Evolutionary conservation across 2,329 filamentous ascomycete genomes (phyloP).

Genomic region (Dactylonectria macrodidyma): DNA sequence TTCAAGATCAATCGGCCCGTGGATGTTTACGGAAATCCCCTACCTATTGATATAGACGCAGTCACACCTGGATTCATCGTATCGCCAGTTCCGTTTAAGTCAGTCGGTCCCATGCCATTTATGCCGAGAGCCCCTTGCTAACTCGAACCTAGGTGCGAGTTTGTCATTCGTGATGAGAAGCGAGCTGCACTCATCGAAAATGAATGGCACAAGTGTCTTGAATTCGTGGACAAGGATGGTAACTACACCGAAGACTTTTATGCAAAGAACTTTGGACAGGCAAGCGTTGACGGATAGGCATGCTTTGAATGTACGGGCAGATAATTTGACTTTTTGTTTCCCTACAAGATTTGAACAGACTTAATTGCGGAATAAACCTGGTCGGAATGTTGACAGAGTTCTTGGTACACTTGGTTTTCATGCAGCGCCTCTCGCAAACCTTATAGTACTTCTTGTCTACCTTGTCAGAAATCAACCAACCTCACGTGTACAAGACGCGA

Average conservation of each 20-base stretch:
- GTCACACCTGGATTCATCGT: conserved; percentile 19
- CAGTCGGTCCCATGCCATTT: background rate
- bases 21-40: background rate
- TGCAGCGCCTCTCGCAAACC: too few relatives aligned
- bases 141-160: conserved; percentile 3
- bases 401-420: too few relatives aligned
- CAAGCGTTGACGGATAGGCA: too few relatives aligned
- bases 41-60: conserved; percentile 10
- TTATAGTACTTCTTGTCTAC: too few relatives aligned
- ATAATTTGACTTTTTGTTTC: too few relatives aligned
- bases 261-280: background rate
- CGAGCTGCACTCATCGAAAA: background rate
- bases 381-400: too few relatives aligned
- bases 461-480: too few relatives aligned
- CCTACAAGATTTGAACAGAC: too few relatives aligned
- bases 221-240: conserved; percentile 1
- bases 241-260: conserved; percentile 17
- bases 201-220: background rate
- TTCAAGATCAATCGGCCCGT: conserved; percentile 8
- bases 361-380: too few relatives aligned
- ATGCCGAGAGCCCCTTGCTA: background rate
- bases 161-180: conserved; percentile 10
- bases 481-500: too few relatives aligned
- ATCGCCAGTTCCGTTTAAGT: conserved; percentile 7
- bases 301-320: too few relatives aligned